Evolutionary conservation across 345 rosid genomes (phyloP), one percentile per base, ranked within the genome.

Genomic region (Arabidopsis thaliana): DNA sequence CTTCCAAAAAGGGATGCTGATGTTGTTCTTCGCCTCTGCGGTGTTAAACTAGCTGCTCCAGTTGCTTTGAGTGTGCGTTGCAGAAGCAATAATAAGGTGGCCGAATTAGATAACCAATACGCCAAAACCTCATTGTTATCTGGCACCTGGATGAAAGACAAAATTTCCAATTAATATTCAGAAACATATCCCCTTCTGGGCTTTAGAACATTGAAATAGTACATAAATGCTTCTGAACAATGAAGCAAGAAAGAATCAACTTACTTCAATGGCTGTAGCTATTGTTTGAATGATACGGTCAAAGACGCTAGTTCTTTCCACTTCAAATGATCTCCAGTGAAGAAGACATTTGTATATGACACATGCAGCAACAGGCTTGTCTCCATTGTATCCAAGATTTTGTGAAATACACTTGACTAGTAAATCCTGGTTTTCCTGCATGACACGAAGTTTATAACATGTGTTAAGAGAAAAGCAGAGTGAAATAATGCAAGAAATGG

Each of bases 311-410:
- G 98, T 95, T 81, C 97, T 86, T 87, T 93, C 99, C 55, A 86
- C 98, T 85, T 95, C 99, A 85, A 95, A 92, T 76, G 98, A 95
- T 78, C 96, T 88, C 99, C 99, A 95, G 41, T 95, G 99, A 72
- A 90, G 96, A 42, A 95, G 98, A 73, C 94, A 90, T 82, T 93
- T 95, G 84, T 89, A 95, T 73, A 90, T 86, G 65, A 93, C 81
- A 80, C 96, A 95, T 63, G 99, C 98, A 79, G 97, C 99, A 74
- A 95, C 83, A 37, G 99, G 99, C 81, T 89, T 93, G 77, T 85
- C 84, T 37, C 87, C 91, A 74, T 94, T 87, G 70, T 90, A 95
- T 81, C 98, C 99, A 82, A 95, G 81, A 84, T 93, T 89, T 74
- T 93, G 90, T 46, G 96, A 86, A 72, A 93, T 83, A 71, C 99